Evolutionary conservation across 176 grass and related monocot genomes (phyloP).

Genomic region (Melocanna baccifera): DNA sequence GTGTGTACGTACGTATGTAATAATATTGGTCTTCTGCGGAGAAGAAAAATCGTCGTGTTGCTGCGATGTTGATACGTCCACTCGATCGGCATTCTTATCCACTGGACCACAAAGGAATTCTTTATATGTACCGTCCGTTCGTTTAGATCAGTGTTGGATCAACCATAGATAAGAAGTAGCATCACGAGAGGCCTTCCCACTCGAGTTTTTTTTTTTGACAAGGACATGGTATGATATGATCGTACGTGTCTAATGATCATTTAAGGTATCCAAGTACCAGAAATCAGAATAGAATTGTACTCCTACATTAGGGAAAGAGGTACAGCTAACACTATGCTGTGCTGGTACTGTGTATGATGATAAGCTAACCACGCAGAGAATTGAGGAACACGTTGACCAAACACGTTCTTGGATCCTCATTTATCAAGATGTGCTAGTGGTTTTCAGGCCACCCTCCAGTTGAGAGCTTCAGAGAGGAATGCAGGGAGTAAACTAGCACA

Average conservation of each 20-base stretch:
- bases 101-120: not conserved
- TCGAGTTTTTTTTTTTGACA: too few relatives aligned
- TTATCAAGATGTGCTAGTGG: not conserved
- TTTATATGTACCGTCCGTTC: too few relatives aligned
- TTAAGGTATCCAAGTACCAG: not conserved
- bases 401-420: not conserved
- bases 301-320: not conserved
- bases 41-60: not conserved
- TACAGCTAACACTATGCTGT: not conserved
- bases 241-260: not conserved
- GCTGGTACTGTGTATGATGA: not conserved
- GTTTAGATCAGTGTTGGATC: too few relatives aligned
- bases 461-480: not conserved
- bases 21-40: not conserved
- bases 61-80: not conserved
- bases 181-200: too few relatives aligned
- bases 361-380: not conserved
- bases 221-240: not conserved
- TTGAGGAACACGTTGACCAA: not conserved
- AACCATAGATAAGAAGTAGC: too few relatives aligned
- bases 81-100: constrained; percentile 18
- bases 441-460: not conserved
- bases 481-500: not conserved
- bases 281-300: not conserved
- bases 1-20: not conserved